Evolutionary conservation across 371 early-diverging fungal species (phyloP), one percentile per base, ranked within the genome.

Genomic region (Mortierella sp.): DNA sequence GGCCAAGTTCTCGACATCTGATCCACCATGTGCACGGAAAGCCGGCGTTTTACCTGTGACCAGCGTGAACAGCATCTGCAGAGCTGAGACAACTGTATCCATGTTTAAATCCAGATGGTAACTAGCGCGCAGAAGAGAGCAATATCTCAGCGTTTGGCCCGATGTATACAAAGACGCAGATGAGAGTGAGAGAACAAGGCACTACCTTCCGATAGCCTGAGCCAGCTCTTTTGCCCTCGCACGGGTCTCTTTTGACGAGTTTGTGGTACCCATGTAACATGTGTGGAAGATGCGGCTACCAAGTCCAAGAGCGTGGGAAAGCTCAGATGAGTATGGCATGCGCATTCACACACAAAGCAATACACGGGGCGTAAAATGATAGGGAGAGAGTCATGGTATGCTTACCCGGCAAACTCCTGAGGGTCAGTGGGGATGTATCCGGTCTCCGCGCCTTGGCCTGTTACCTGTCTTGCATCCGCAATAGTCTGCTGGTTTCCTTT

Each of bases 201-300:
- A 13, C 21, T 78, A 89, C 88, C 88, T 84, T 48, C 95, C 96
- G 48, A 99, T 95, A 7, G 82, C 82, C 21, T 84, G 71, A 2
- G 98, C 96, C 27, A 99, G 83, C 13, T 82, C 71, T 46, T 84
- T 87, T 5, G 98, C 96, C 10, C 99, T 86, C 14, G 80, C 45
- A 4, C 94, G 88, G 0, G 99, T 98, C 53, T 96, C 96, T 8
- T 58, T 58, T 34, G 93, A 90, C 6, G 98, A 98, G 80, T 99
- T 94, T 23, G 72, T 80, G 7, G 98, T 94, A 0, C 96, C 96
- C 96, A 99, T 96, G 58, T 96, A 99, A 76, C 95, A 91, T 0
- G 98, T 97, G 72, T 96, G 95, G 78, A 99, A 94, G 49, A 98
- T 84, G 10, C 86, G 89, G 30, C 87, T 87, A 67, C 6, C n/a